Conservation (phyloP, 2,329 filamentous ascomycete genomes). For the Alternaria sp. region DNA sequence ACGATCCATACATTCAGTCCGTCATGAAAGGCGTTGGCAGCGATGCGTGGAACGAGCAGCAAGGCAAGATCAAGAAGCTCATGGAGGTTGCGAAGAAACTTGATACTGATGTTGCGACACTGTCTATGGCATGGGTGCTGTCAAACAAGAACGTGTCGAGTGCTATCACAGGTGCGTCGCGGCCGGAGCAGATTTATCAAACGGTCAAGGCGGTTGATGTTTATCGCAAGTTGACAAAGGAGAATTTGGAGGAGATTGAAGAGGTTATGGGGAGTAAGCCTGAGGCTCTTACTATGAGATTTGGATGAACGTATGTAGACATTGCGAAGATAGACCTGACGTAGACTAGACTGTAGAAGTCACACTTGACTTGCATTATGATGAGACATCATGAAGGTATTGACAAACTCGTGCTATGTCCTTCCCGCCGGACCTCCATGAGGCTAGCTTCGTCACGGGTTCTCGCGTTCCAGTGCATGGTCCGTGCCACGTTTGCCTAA, state of each 20-base stretch:
- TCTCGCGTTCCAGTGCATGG: neutral
- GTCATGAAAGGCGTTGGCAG: constrained; percentile 50
- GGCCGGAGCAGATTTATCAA: constrained; percentile 42
- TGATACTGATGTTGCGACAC: constrained; percentile 59
- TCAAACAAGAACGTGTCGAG: constrained; percentile 38
- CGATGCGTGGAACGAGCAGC: constrained; percentile 61
- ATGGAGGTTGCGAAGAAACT: constrained; percentile 66
- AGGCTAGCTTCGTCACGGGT: constrained; percentile 1
- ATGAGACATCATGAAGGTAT: too few relatives aligned
- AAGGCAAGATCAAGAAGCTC: constrained; percentile 62
- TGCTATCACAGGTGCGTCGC: constrained; percentile 38
- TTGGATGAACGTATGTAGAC: constrained; percentile 19
- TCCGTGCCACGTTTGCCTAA: constrained; percentile 12
- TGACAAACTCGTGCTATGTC: too few relatives aligned
- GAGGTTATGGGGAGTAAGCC: constrained; percentile 43
- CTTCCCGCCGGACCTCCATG: neutral
- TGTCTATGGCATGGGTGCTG: constrained; percentile 47
- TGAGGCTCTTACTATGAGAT: constrained; percentile 27
- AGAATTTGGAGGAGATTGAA: constrained; percentile 54
- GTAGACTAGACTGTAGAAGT: too few relatives aligned
- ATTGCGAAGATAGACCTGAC: too few relatives aligned
- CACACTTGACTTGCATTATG: too few relatives aligned
- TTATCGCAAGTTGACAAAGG: constrained; percentile 51
- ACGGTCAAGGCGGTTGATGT: constrained; percentile 54
- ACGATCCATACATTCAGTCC: constrained; percentile 61